Evolutionary conservation across 495 filamentous ascomycete species (phyloP), one percentile per base, ranked within the genome.

Genomic region (Penicillium macrosclerotiorum): DNA sequence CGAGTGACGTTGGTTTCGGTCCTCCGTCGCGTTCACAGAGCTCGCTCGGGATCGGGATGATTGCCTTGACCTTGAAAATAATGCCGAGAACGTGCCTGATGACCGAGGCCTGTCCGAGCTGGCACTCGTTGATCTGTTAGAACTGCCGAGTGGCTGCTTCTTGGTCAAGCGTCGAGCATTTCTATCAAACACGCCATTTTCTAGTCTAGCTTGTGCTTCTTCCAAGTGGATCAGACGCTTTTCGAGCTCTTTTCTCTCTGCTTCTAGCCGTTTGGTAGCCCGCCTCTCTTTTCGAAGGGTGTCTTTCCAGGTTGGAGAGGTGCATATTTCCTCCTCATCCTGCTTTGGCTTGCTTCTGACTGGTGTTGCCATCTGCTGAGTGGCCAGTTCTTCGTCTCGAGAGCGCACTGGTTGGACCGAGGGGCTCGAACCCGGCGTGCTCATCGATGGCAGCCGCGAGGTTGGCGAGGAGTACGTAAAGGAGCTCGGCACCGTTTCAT

Each of bases 201-300:
- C 56, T 27, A 47, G 37, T 22, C 41, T 47, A 9, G 47, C 29
- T 35, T 63, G 65, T 14, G 56, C 49, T 14, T 65, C 55, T 34
- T 72, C 68, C 1, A 72, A 54, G 16, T 60, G 50, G 13, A 55
- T 37, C 16, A 70, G 38, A n/a, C 62, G 55, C 36, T 67, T 66
- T 37, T 70, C 67, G 13, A 67, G 54, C 24, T 70, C 67, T 14
- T 63, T 49, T 44, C 68, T 59, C 37, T 72, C 67, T 25, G 65
- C 62, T 35, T 72, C 68, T 38, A 72, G 37, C 11, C 65, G 58
- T 24, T 49, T 64, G 7, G 68, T 70, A 8, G 63, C 68, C 0
- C 67, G 63, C 31, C 63, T 59, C 26, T 72, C 67, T 37, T 64
- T 62, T n/a, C 55, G 60, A 11, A 43, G 27, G 1, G 42, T 47